A percentile compares a stretch with the other conserved stretches of the same genome.
Conservation (phyloP, 306 rosid species). For the Purshia tridentata region DNA sequence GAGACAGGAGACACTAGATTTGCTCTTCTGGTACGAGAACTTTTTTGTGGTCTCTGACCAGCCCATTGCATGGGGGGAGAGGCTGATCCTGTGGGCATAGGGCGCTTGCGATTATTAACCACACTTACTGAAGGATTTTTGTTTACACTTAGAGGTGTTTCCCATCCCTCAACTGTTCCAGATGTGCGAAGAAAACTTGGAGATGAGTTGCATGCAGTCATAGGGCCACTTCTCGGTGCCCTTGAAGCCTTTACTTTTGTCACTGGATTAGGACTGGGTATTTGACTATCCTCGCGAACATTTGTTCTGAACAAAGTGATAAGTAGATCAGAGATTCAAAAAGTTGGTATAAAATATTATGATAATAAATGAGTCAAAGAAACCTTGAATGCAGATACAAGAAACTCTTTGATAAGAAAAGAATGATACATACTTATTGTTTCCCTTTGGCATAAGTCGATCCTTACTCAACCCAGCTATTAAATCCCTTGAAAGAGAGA, state of each 20-base stretch:
- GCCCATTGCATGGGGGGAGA: constrained; percentile 80
- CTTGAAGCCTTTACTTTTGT: constrained; percentile 77
- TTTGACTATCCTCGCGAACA: constrained; percentile 49
- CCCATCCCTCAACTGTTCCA: constrained; percentile 56
- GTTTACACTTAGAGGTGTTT: constrained; percentile 52
- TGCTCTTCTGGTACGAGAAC: constrained; percentile 74
- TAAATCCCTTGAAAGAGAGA: constrained; percentile 50
- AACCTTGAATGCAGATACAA: constrained; percentile 8
- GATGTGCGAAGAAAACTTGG: constrained; percentile 52
- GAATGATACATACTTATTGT: constrained; percentile 52
- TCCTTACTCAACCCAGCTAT: constrained; percentile 55
- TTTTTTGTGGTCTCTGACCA: constrained; percentile 86
- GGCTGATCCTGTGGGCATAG: constrained; percentile 55
- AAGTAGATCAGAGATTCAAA: not conserved
- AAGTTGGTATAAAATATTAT: constrained; percentile 3
- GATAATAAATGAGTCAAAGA: constrained; percentile 3
- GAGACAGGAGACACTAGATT: constrained; percentile 72
- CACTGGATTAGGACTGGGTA: constrained; percentile 43
- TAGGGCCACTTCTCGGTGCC: constrained; percentile 61
- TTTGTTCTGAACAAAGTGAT: constrained; percentile 43
- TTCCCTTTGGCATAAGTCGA: constrained; percentile 49
- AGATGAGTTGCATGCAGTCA: constrained; percentile 49
- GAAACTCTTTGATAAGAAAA: constrained; percentile 10
- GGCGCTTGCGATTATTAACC: constrained; percentile 53
- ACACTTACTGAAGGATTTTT: constrained; percentile 47